These are phyloP conservation scores for Tephrocybe sp. DNA, from an alignment of 768 basidiomycete species.

Conservation along the genomic window DNA sequence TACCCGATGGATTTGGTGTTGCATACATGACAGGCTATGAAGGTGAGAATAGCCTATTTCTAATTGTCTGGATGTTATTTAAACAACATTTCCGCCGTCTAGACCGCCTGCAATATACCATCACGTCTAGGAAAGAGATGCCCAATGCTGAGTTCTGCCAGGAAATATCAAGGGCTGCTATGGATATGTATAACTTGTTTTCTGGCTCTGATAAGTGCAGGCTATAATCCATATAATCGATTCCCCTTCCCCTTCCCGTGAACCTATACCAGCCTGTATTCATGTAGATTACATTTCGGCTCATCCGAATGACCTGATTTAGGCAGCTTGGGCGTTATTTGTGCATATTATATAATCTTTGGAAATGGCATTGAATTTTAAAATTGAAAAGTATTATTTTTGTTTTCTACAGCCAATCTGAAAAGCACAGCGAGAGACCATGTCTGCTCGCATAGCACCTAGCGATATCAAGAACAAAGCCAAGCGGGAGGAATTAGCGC, in stretches of 20 bases:
- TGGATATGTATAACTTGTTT: conserved; percentile 70
- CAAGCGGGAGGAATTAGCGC: conserved; percentile 76
- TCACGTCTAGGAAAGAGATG: conserved; percentile 86
- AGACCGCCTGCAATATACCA: conserved; percentile 83
- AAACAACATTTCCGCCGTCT: background rate
- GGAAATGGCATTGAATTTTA: background rate
- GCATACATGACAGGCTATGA: conserved; percentile 92
- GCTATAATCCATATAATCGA: conserved; percentile 18
- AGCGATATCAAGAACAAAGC: conserved; percentile 83
- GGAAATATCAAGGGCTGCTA: conserved; percentile 59
- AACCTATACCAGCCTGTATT: background rate
- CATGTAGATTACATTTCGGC: background rate
- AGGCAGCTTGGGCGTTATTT: conserved; percentile 8
- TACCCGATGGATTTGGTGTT: conserved; percentile 91
- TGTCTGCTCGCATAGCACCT: conserved; percentile 60
- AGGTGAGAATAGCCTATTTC: conserved; percentile 36
- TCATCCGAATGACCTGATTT: too few relatives aligned
- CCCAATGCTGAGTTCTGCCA: conserved; percentile 70
- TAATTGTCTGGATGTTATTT: conserved; percentile 1
- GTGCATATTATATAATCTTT: conserved; percentile 3
- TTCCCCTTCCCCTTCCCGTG: background rate
- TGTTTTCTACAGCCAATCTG: too few relatives aligned
- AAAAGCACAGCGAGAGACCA: conserved; percentile 19
- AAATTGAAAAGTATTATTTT: background rate
- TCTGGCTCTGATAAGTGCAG: conserved; percentile 28